Evolutionary conservation across 495 filamentous ascomycete species (phyloP), one percentile per base, ranked within the genome.

Genomic region (Neurospora terricola): DNA sequence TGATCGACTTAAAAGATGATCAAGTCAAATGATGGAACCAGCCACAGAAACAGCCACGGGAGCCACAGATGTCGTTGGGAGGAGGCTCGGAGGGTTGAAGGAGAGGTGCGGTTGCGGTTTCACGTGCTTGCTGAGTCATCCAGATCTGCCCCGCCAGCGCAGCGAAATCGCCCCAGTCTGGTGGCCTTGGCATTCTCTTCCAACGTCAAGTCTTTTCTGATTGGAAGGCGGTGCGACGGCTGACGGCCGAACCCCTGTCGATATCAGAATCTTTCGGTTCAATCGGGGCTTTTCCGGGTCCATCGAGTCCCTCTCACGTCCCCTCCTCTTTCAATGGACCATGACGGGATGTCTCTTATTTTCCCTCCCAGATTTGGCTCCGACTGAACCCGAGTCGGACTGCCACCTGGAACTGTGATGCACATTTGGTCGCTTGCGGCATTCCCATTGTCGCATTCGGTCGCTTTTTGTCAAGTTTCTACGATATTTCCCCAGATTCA

Each of bases 161-260:
- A 62, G 54, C 27, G 23, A 34, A 54, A 42, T 71, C 23, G 38
- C 62, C 71, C 75, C 73, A 71, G 54, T 70, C 62, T 42, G 37
- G 30, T 40, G 48, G 68, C 74, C 73, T 74, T 74, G 70, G 70
- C 73, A 70, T 69, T 42, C 43, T 34, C 30, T 71, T 76, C 48
- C 72, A 78, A 77, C 78, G 77, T 74, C 74, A 73, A 72, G 69
- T 73, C 69, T 16, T 72, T n/a, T 6, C 11, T 76, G 39, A 81
- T 81, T 81, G 79, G 80, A 48, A 10, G 69, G 6, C 34, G 42
- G 70, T 62, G 71, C 71, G 71, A 69, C 62, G 59, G 39, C 34
- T 54, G 71, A 54, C 74, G 74, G 37, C 2, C 42, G 37, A 54
- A 30, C 59, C 70, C 66, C 66, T 54, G 72, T 68, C 74, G 59